phyloP scores from a whole-genome alignment of 257 asterid genomes.

The Solanum microdontum region DNA sequence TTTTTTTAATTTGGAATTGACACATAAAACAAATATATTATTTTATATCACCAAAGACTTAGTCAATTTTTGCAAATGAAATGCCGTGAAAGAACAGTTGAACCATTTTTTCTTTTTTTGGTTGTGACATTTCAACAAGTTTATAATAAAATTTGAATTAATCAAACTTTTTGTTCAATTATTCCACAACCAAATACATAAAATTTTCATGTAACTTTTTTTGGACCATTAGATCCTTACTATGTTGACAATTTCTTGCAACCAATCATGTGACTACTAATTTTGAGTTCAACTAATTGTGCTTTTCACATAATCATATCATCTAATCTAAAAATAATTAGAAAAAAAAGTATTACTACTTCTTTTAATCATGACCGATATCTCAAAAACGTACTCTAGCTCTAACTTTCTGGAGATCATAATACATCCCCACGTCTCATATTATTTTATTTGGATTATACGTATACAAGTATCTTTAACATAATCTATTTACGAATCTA shows the following conservation, averaged over 20 bases:
- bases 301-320: background rate
- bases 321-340: background rate
- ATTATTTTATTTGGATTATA: too few species aligned
- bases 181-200: background rate
- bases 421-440: background rate
- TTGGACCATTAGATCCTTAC: background rate
- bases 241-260: background rate
- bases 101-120: background rate
- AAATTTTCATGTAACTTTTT: background rate
- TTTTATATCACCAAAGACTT: background rate
- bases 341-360: background rate
- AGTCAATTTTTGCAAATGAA: background rate
- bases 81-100: constrained; percentile 3
- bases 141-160: background rate
- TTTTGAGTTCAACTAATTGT: background rate
- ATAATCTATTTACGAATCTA: background rate
- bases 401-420: background rate
- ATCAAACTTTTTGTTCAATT: background rate
- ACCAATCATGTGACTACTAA: background rate
- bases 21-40: background rate
- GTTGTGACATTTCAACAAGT: background rate
- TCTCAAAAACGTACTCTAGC: rapidly evolving
- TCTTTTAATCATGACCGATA: background rate
- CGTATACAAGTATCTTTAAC: too few species aligned
- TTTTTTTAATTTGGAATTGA: background rate